Percentiles rank a stretch among this genome's conserved stretches.
Evolutionary conservation across 805 yeast species (phyloP).

Genomic region (Ogataea chonburiensis): DNA sequence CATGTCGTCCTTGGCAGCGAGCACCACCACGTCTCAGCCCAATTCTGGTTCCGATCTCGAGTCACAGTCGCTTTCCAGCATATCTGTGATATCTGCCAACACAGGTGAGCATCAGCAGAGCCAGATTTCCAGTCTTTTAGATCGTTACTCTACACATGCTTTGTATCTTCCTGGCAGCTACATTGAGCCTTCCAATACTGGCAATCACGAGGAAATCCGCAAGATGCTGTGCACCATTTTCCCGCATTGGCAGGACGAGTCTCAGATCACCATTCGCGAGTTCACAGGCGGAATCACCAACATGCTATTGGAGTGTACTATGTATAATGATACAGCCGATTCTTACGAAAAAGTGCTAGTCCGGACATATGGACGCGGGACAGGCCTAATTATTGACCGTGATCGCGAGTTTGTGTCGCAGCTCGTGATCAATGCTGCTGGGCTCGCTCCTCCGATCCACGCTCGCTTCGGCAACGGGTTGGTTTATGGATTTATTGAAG

Average conservation of each 20-base stretch:
- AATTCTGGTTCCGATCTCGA: constrained; percentile 17
- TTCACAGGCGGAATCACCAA: constrained; percentile 66
- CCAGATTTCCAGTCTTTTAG: constrained; percentile 19
- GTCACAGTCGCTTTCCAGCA: constrained; percentile 12
- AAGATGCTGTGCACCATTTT: constrained; percentile 43
- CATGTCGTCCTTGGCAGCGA: constrained; percentile 25
- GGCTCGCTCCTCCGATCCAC: constrained; percentile 66
- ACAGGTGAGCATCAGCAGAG: constrained; percentile 6
- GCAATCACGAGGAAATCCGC: constrained; percentile 39
- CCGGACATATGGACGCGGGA: constrained; percentile 74
- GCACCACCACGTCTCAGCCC: constrained; percentile 13
- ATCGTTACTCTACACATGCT: constrained; percentile 44
- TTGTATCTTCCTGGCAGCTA: constrained; percentile 46
- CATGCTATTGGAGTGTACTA: constrained; percentile 51
- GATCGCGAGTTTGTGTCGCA: constrained; percentile 74
- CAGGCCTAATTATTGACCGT: constrained; percentile 68
- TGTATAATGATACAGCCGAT: constrained; percentile 11
- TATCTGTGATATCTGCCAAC: constrained; percentile 10
- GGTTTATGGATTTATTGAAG: constrained; percentile 66
- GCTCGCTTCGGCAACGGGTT: constrained; percentile 72
- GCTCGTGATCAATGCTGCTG: constrained; percentile 53
- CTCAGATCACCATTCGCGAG: constrained; percentile 39
- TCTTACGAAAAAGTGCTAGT: constrained; percentile 47
- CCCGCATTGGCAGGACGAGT: constrained; percentile 34
- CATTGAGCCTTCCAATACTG: constrained; percentile 36